phyloP scores from a whole-genome alignment of 176 grass and related monocot species.

The Carex kokanica region DNA sequence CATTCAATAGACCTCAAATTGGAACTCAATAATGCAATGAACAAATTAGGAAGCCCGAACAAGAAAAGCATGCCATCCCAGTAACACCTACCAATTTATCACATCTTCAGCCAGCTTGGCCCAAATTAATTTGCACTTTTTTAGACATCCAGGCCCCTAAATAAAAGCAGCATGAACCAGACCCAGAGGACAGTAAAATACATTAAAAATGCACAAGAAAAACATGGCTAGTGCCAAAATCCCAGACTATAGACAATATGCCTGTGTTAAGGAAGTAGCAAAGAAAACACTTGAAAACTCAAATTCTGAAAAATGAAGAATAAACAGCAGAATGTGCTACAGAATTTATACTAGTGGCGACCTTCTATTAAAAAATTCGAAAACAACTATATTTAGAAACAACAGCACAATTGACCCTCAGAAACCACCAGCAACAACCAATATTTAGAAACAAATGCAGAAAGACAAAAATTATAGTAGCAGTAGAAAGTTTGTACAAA shows the following conservation, averaged over 20 bases:
- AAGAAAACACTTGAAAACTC: not conserved
- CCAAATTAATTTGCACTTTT: not conserved
- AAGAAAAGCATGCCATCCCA: not conserved
- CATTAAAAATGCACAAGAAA: not conserved
- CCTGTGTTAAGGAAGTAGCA: not conserved
- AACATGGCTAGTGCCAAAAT: not conserved
- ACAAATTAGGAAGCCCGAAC: not conserved
- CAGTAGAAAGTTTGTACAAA: not conserved
- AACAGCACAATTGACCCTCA: not conserved
- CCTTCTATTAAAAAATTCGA: not conserved
- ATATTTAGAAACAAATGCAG: not conserved
- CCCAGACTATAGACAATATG: not conserved
- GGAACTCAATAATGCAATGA: not conserved
- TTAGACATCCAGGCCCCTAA: not conserved
- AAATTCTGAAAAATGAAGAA: not conserved
- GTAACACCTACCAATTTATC: not conserved
- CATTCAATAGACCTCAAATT: slow-evolving; percentile 4
- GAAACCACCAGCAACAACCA: not conserved
- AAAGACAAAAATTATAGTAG: not conserved
- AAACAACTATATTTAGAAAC: not conserved
- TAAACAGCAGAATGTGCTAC: not conserved
- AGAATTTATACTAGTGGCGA: not conserved
- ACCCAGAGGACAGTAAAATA: not conserved
- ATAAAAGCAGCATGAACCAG: not conserved
- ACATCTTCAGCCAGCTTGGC: not conserved